Evolutionary conservation across 2,329 filamentous ascomycete species (phyloP).

Genomic region (Dactylellina parvicollis): DNA sequence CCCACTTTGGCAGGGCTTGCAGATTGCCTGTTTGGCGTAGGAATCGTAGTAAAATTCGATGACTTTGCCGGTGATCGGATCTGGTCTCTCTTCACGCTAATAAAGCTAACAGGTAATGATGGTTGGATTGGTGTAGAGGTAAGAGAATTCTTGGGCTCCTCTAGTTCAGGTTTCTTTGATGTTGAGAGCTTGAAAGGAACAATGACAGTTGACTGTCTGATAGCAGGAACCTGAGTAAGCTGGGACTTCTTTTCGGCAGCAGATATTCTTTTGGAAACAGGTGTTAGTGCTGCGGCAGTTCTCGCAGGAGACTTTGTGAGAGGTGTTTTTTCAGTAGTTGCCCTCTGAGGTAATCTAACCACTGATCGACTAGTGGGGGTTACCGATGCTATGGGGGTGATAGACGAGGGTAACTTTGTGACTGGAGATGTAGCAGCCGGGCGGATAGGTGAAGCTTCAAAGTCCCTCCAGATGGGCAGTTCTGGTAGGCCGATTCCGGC

Average conservation of each 20-base stretch:
- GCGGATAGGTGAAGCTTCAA: neutral
- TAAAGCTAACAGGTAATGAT: slow-evolving; percentile 1
- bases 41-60: neutral
- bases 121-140: neutral
- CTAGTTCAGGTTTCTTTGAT: neutral
- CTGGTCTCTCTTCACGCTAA: slow-evolving; percentile 3
- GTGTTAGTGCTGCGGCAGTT: neutral
- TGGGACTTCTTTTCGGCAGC: slow-evolving; percentile 8
- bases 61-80: neutral
- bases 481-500: neutral
- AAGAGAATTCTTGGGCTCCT: neutral
- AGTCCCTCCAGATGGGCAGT: neutral
- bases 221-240: neutral
- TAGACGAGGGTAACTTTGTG: neutral
- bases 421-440: neutral
- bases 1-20: neutral
- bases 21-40: neutral
- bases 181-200: neutral
- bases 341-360: slow-evolving; percentile 5
- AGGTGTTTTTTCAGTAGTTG: neutral
- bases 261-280: slow-evolving; percentile 4
- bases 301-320: neutral
- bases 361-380: neutral
- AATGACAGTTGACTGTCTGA: neutral
- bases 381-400: neutral